Conservation (phyloP, 2,329 filamentous ascomycete genomes). For the Phaeosphaeria sp. region DNA sequence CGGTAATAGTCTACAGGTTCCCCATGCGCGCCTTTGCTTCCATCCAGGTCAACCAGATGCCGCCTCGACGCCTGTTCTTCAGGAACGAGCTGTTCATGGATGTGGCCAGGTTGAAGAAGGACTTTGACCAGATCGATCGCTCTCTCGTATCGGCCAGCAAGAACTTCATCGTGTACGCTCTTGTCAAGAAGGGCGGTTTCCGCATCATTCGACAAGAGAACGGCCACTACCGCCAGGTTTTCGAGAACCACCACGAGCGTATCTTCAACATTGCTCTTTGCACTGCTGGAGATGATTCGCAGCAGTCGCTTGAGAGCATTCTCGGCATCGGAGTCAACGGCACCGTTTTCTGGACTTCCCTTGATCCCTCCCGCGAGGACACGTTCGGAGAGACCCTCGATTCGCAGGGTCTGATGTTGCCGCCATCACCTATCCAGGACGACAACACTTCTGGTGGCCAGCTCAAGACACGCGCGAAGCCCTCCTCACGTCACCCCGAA, state of each 20-base stretch:
- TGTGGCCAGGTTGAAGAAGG: conserved; percentile 93
- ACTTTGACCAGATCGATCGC: conserved; percentile 96
- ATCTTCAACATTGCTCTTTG: conserved; percentile 94
- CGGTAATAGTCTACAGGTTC: conserved; percentile 89
- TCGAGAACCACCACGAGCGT: conserved; percentile 88
- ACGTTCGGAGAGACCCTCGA: conserved; percentile 81
- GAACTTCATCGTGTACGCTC: conserved; percentile 91
- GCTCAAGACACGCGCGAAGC: conserved; percentile 92
- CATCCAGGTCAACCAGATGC: conserved; percentile 72
- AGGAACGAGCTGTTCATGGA: conserved; percentile 85
- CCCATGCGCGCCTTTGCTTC: conserved; percentile 96
- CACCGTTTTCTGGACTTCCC: conserved; percentile 92
- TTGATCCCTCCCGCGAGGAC: conserved; percentile 54
- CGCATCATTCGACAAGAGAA: conserved; percentile 94
- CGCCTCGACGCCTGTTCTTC: conserved; percentile 67
- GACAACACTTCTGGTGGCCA: conserved; percentile 91
- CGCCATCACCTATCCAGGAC: conserved; percentile 83
- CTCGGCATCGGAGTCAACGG: conserved; percentile 94
- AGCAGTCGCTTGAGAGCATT: conserved; percentile 68
- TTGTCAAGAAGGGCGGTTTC: conserved; percentile 91
- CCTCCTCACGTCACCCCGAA: conserved; percentile 86
- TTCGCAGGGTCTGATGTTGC: conserved; percentile 85
- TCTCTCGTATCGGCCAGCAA: conserved; percentile 89
- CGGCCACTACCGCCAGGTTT: conserved; percentile 88
- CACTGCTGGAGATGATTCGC: conserved; percentile 62